These are phyloP conservation scores for Camellia japonica DNA, from an alignment of 148 eudicot genomes.

Conservation along the genomic window DNA sequence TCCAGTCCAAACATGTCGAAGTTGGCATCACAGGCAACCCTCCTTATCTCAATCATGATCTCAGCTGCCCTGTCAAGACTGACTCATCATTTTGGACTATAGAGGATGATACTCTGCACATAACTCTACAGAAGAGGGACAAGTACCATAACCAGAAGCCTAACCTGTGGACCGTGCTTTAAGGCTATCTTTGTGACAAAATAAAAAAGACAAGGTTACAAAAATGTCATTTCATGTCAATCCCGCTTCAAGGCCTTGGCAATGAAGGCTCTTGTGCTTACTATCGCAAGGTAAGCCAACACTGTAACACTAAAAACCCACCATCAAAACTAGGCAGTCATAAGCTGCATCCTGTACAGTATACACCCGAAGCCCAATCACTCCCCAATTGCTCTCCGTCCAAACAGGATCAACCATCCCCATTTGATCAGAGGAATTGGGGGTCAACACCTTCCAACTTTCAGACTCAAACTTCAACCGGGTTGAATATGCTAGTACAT, in stretches of 20 bases:
- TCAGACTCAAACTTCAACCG: conserved; percentile 73
- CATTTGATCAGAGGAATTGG: conserved; percentile 69
- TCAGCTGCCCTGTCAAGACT: too few relatives aligned
- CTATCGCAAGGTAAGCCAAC: conserved; percentile 52
- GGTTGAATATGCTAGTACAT: conserved; percentile 85
- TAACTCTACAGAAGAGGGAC: too few relatives aligned
- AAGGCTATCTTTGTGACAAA: too few relatives aligned
- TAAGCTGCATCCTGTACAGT: conserved; percentile 49
- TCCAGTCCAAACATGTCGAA: too few relatives aligned
- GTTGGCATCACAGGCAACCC: too few relatives aligned
- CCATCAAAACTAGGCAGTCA: conserved; percentile 54
- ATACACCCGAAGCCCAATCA: conserved; percentile 58
- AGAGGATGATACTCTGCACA: too few relatives aligned
- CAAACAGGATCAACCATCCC: conserved; percentile 70
- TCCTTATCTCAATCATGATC: too few relatives aligned
- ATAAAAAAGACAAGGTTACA: background rate
- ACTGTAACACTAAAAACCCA: conserved; percentile 62
- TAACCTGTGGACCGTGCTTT: too few relatives aligned
- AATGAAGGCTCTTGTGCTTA: conserved; percentile 48
- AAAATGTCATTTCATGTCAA: conserved; percentile 24
- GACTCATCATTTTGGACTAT: too few relatives aligned
- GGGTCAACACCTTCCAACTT: conserved; percentile 65
- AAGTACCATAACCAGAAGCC: too few relatives aligned
- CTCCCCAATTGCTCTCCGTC: conserved; percentile 96
- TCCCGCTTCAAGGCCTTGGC: conserved; percentile 75